These are phyloP conservation scores for Stevia rebaudiana DNA, from an alignment of 140 eudicot species.

Conservation along the genomic window DNA sequence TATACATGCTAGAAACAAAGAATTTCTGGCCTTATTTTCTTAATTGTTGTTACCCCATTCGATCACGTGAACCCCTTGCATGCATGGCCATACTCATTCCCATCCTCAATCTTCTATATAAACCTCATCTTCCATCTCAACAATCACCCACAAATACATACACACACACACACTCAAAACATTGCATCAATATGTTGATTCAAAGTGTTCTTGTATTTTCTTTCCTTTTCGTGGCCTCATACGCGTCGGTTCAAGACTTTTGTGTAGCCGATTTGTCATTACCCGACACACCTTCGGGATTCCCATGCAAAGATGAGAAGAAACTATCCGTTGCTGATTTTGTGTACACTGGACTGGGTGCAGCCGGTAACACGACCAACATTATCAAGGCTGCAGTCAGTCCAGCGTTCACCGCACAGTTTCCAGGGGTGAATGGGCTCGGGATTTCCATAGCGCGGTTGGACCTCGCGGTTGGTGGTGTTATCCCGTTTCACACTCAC, in stretches of 20 bases:
- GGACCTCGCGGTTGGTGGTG: slow-evolving; percentile 75
- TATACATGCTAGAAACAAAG: slow-evolving; percentile 20
- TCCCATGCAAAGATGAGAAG: slow-evolving; percentile 66
- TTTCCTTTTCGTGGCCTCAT: slow-evolving; percentile 43
- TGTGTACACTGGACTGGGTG: slow-evolving; percentile 51
- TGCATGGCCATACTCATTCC: slow-evolving; percentile 37
- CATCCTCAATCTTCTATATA: slow-evolving; percentile 37
- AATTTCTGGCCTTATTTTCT: slow-evolving; percentile 27
- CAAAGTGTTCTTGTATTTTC: slow-evolving; percentile 35
- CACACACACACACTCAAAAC: not conserved
- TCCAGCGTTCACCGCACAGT: slow-evolving; percentile 70
- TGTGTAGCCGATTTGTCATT: slow-evolving; percentile 65
- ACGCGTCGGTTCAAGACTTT: slow-evolving; percentile 65
- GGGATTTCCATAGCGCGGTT: slow-evolving; percentile 65
- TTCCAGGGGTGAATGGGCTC: slow-evolving; percentile 74
- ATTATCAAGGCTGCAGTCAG: slow-evolving; percentile 78
- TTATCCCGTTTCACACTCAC: slow-evolving; percentile 87
- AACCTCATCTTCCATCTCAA: slow-evolving; percentile 25
- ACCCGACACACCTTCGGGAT: slow-evolving; percentile 64
- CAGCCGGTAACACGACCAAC: slow-evolving; percentile 61
- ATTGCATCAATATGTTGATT: slow-evolving; percentile 28
- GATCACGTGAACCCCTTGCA: slow-evolving; percentile 34
- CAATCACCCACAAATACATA: not conserved
- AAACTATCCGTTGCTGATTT: slow-evolving; percentile 48
- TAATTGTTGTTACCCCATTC: slow-evolving; percentile 13